Evolutionary conservation across 345 rosid species (phyloP), one percentile per base, ranked within the genome.

Genomic region (Linum tenue): DNA sequence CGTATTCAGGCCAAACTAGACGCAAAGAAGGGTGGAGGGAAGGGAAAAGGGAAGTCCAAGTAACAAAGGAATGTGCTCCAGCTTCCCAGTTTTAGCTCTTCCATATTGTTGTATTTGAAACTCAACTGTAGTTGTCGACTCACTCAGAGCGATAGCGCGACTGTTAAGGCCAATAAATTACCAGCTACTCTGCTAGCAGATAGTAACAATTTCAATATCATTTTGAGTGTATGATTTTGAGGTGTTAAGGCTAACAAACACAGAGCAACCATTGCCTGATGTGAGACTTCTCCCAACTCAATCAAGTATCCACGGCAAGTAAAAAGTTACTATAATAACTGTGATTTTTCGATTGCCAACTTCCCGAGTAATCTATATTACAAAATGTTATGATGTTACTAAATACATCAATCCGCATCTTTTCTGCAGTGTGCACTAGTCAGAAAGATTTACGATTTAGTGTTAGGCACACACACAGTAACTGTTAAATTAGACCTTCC

Each of bases 1-100:
- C 87, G 95, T 31, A 75, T 90, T 67, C 97, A 86, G 59, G 95
- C 97, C 79, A 90, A 94, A 81, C 69, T 94, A 44, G 97, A 83
- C 3, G 73, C 97, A 6, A 88, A 90, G 86, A 94, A 85, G 71
- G 88, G 81, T 58, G 85, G 72, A 43, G 92, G 94, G 50, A 90
- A 90, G 70, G 92, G 97, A 43, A 88, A 90, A 69, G 92, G 96
- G 39, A 94, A 88, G 77, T 84, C 79, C 35, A 94, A 88, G 71
- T 85, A 75, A 56, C 10, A n/a, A 56, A 17, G 58, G 5, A 17
- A 5, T 56, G 5, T 41, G 53, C 11, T 15, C 14, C 15, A 22
- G 31, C 31, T 22, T 22, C 31, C 31, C 31, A 22, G 31, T 22
- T 22, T 22, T 22, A 22, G 31, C 1, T 22, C 31, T 22, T 22